phyloP scores from a whole-genome alignment of 352 stramenopile genomes.

The Phytophthora hibernalis region DNA sequence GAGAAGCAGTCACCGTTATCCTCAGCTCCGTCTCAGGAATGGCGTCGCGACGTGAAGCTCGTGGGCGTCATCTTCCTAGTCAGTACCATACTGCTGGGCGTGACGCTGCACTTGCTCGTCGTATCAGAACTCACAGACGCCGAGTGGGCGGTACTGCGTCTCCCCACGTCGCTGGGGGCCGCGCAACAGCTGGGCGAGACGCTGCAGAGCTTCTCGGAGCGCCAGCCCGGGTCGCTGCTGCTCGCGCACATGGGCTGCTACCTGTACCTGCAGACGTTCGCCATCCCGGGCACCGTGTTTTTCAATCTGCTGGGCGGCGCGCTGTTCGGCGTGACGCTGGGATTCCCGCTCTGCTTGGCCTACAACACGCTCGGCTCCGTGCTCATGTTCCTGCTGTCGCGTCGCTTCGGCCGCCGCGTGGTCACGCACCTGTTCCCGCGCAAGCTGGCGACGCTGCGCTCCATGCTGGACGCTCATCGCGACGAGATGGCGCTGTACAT shows the following conservation, averaged over 20 bases:
- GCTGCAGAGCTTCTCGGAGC: slow-evolving; percentile 60
- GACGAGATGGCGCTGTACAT: slow-evolving; percentile 86
- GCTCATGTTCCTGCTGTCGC: slow-evolving; percentile 79
- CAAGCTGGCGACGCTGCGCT: slow-evolving; percentile 56
- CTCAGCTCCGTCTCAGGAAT: slow-evolving; percentile 22
- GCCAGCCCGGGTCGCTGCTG: slow-evolving; percentile 49
- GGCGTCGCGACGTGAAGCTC: slow-evolving; percentile 61
- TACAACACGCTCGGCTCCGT: slow-evolving; percentile 86
- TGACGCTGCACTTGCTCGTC: slow-evolving; percentile 64
- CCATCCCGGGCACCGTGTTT: slow-evolving; percentile 83
- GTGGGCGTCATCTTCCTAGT: slow-evolving; percentile 52
- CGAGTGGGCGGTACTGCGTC: slow-evolving; percentile 60
- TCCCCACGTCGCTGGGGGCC: slow-evolving; percentile 67
- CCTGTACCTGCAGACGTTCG: slow-evolving; percentile 82
- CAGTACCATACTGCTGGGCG: slow-evolving; percentile 42
- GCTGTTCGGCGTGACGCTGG: slow-evolving; percentile 70
- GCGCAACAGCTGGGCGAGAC: slow-evolving; percentile 73
- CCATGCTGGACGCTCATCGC: slow-evolving; percentile 70
- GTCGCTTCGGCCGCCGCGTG: slow-evolving; percentile 58
- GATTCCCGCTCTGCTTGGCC: slow-evolving; percentile 77
- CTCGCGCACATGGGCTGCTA: slow-evolving; percentile 79
- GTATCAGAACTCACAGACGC: slow-evolving; percentile 54
- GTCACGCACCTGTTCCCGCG: slow-evolving; percentile 61
- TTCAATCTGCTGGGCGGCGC: slow-evolving; percentile 82
- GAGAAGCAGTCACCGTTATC: slow-evolving; percentile 6